These are phyloP conservation scores for Tulasnella sp. DNA, from an alignment of 768 basidiomycete species.

Conservation along the genomic window DNA sequence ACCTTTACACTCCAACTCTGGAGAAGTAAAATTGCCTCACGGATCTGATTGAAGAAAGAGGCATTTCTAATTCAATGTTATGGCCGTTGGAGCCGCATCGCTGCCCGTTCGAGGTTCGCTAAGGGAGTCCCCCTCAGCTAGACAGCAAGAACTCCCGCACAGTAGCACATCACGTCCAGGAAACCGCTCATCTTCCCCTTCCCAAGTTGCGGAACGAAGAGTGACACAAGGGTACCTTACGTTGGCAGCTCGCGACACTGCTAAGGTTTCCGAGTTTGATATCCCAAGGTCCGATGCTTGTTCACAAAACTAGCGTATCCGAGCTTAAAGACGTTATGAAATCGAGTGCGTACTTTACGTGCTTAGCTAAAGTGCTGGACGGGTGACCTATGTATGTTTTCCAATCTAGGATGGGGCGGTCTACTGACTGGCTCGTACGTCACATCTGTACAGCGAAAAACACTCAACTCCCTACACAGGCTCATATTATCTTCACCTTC, in stretches of 20 bases:
- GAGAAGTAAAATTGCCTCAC: not conserved
- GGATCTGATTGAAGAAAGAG: not conserved
- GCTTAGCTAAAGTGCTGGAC: too few relatives aligned
- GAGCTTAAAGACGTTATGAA: too few relatives aligned
- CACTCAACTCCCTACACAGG: not conserved
- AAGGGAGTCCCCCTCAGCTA: not conserved
- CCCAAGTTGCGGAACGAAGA: too few relatives aligned
- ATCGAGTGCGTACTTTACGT: too few relatives aligned
- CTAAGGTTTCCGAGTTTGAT: too few relatives aligned
- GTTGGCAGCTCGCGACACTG: too few relatives aligned
- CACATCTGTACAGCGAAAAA: not conserved
- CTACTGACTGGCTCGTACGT: not conserved
- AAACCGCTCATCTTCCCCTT: not conserved
- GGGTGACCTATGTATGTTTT: too few relatives aligned
- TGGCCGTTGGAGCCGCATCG: not conserved
- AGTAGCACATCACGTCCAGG: not conserved
- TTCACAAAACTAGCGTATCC: too few relatives aligned
- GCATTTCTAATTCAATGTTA: not conserved
- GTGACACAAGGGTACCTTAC: too few relatives aligned
- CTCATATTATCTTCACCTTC: not conserved
- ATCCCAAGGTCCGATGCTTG: too few relatives aligned
- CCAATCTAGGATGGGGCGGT: too few relatives aligned
- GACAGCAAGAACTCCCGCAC: not conserved
- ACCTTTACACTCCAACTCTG: too few relatives aligned
- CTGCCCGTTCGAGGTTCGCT: not conserved